Evolutionary conservation across 495 filamentous ascomycete genomes (phyloP), one percentile per base, ranked within the genome.

Genomic region (Trichoderma reesei): DNA sequence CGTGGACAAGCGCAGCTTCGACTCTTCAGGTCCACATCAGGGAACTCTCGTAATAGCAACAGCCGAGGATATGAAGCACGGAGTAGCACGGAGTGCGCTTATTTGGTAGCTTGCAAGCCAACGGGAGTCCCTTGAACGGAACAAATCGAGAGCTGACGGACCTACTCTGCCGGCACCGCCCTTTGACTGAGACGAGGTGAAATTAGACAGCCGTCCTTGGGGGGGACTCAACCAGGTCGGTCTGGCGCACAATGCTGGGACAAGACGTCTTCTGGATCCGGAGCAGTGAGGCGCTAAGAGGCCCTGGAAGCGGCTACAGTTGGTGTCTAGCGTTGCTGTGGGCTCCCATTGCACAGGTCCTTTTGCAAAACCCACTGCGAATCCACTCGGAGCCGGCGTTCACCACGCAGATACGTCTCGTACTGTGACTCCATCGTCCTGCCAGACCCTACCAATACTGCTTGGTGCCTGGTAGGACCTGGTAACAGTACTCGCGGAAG

Each of bases 51-150:
- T 26, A 26, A 26, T 26, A 11, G 9, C 5, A 56, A 34, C 26
- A 56, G 14, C 51, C 51, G 51, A 56, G 51, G 51, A 56, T 56
- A n/a, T 56, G 51, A 56, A 56, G 51, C 51, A 56, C 51, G 51
- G 31, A 56, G 51, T 34, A 56, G 51, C 26, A 26, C 26, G 26
- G 26, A 33, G 1, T 10, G 51, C 51, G 26, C 51, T 56, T 56
- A 4, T 44, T 16, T 16, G 14, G n/a, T 44, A 34, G 51, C 42
- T 18, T 14, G 20, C 31, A 56, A 56, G 51, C 51, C 20, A 33
- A 26, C 51, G 51, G 51, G 0, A 56, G 10, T 20, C 26, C 51
- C 51, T 33, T 46, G 26, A 56, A 56, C 51, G 51, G 51, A 56
- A 18, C 44, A 48, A 18, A 20, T n/a, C 3, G 44, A 56, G 48